Base-by-base conservation (phyloP, 805 yeast genomes). In the Pichia thaimueangensis region DNA sequence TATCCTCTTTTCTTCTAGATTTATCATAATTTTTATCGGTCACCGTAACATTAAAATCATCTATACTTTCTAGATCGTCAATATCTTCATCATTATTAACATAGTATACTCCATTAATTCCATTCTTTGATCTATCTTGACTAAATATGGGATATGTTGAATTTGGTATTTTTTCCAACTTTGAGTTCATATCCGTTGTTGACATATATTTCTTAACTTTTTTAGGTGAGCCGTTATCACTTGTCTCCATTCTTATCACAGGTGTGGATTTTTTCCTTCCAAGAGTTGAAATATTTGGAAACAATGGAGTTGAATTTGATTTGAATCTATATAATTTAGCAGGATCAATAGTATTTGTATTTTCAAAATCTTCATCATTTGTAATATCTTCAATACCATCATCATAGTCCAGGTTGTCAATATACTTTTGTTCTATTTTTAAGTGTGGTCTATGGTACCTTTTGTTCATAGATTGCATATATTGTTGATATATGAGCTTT, bases 161-260 rank as follows among this genome's bases (percentile, higher is more conserved):
- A 4, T 19, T n/a, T 3, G 35, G 35, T 13, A 19, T 20, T n/a
- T 11, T 22, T 22, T 22, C 22, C 9, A 20, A 15, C 6, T 33
- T 22, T 12, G 19, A 8, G 11, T 43, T 39, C 17, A 61, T 45
- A 25, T 58, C 64, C 40, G 58, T 27, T 3, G 55, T 55, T 20
- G 65, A 61, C 0, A 63, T 52, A 41, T 49, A 56, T 29, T 55
- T 57, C n/a, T 58, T 43, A 2, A 57, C 24, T 24, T 46, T 53
- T 35, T 50, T 52, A 5, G 59, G 55, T 3, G 57, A 50, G 5
- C 50, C 49, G 19, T 17, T 34, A 9, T 36, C 25, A 19, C 45
- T 25, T 2, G 48, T 39, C n/a, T 45, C 43, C 39, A 41, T 43
- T 38, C 31, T 41, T 41, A 60, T 34, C 2, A 48, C 43, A 12